These are phyloP conservation scores for Pleochaeta shiraiana DNA, from an alignment of 2,329 filamentous ascomycete genomes.

Conservation along the genomic window DNA sequence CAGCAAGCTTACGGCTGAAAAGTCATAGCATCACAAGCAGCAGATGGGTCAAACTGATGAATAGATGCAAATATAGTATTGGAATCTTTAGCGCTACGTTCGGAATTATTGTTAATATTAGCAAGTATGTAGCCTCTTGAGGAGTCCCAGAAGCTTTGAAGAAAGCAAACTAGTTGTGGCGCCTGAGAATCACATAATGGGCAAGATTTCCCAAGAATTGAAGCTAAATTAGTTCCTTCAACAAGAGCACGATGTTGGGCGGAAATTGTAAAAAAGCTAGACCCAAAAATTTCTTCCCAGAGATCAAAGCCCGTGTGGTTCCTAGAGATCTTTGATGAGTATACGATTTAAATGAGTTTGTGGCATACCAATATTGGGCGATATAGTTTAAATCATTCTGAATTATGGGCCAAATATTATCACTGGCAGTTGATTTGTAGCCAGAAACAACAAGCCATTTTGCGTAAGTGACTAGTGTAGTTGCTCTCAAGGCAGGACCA, in stretches of 20 bases:
- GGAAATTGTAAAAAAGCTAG: constrained; percentile 59
- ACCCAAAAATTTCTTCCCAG: constrained; percentile 62
- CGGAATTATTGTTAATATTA: constrained; percentile 42
- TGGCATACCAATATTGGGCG: constrained; percentile 39
- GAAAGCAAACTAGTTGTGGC: constrained; percentile 49
- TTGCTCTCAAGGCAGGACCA: constrained; percentile 56
- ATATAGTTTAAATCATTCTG: constrained; percentile 58
- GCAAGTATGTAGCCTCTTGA: constrained; percentile 38
- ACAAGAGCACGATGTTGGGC: constrained; percentile 46
- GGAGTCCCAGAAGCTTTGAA: constrained; percentile 48
- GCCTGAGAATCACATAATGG: constrained; percentile 39
- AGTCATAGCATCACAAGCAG: constrained; percentile 44
- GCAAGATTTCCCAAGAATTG: constrained; percentile 37
- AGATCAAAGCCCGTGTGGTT: constrained; percentile 45
- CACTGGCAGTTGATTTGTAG: constrained; percentile 21
- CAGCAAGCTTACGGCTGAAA: constrained; percentile 43
- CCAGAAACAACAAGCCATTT: constrained; percentile 49
- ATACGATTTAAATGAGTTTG: too few relatives aligned
- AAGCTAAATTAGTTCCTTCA: constrained; percentile 44
- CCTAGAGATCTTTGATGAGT: constrained; percentile 11
- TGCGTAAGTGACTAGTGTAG: constrained; percentile 48
- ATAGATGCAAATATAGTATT: constrained; percentile 48
- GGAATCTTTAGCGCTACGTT: constrained; percentile 45
- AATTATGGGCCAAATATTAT: constrained; percentile 50
- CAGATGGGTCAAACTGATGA: constrained; percentile 44